Evolutionary conservation across 495 filamentous ascomycete genomes (phyloP).

Genomic region (Hyaloscypha bicolor): DNA sequence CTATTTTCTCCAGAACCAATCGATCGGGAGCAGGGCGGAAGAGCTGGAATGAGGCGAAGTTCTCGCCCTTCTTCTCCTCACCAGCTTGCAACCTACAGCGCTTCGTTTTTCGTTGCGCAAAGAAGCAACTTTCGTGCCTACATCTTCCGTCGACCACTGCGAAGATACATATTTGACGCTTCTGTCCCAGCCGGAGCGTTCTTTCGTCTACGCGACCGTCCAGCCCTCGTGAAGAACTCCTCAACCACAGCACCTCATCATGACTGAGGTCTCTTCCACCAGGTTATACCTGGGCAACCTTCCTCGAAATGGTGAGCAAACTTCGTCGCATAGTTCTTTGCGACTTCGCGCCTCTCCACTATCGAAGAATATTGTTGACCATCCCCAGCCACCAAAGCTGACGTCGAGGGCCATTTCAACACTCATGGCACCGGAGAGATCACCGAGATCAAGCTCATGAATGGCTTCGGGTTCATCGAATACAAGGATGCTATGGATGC

Average conservation of each 20-base stretch:
- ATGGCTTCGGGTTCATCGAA: conserved; percentile 98
- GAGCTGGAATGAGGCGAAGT: background rate
- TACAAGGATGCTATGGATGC: conserved; percentile 98
- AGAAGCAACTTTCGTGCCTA: background rate
- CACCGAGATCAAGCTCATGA: conserved; percentile 99
- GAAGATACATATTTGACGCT: background rate
- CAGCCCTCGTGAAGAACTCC: background rate
- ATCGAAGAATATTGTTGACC: conserved; percentile 16
- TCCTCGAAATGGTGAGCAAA: conserved; percentile 85
- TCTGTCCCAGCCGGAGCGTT: background rate
- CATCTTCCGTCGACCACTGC: conserved; percentile 1
- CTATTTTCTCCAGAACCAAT: background rate
- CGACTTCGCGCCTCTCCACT: background rate
- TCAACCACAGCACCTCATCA: conserved; percentile 35
- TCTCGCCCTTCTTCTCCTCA: conserved; percentile 3
- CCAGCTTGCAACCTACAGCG: conserved; percentile 10
- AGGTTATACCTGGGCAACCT: conserved; percentile 96
- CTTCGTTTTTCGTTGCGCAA: background rate
- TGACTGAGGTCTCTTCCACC: conserved; percentile 85
- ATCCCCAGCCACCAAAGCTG: conserved; percentile 82
- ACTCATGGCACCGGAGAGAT: conserved; percentile 96
- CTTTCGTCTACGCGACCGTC: background rate
- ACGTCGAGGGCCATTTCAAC: conserved; percentile 94
- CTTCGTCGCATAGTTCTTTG: conserved; percentile 4
- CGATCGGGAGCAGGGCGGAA: background rate